phyloP scores from a whole-genome alignment of 306 rosid genomes.

The Citrullus mucosospermus region DNA sequence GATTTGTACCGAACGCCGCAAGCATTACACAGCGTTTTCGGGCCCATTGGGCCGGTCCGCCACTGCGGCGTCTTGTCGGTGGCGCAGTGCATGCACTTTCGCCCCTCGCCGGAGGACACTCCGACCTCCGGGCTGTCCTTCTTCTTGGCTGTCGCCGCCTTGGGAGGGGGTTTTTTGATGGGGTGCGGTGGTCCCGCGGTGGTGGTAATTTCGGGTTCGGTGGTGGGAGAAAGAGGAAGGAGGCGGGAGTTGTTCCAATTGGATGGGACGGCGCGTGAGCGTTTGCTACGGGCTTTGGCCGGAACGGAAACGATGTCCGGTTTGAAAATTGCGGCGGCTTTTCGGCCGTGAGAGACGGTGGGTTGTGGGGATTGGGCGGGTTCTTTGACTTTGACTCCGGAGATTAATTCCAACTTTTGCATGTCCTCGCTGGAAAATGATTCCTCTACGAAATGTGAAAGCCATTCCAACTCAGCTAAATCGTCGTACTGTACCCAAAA shows the following conservation, averaged over 20 bases:
- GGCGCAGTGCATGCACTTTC: conserved; percentile 3
- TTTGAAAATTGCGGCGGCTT: conserved; percentile 17
- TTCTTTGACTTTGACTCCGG: conserved; percentile 39
- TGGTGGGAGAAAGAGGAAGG: conserved; percentile 35
- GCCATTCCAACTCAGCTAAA: conserved; percentile 76
- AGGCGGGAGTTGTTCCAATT: conserved; percentile 72
- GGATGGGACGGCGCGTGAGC: conserved; percentile 56
- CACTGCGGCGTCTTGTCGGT: conserved; percentile 6
- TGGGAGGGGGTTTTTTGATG: conserved; percentile 21
- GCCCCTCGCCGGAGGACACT: conserved; percentile 15
- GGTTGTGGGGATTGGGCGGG: conserved; percentile 17
- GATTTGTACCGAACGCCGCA: conserved; percentile 5
- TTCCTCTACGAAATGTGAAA: conserved; percentile 24
- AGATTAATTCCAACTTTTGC: conserved; percentile 53
- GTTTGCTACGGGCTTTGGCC: conserved; percentile 79
- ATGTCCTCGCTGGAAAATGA: conserved; percentile 76
- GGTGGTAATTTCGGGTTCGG: neutral
- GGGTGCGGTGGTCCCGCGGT: neutral
- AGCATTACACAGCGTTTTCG: conserved; percentile 1
- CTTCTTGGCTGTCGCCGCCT: conserved; percentile 19
- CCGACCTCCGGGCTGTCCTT: conserved; percentile 27
- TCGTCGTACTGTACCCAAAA: conserved; percentile 49
- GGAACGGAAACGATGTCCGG: conserved; percentile 44
- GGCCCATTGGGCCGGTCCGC: conserved; percentile 7
- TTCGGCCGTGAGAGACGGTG: conserved; percentile 3